A percentile compares a stretch with the other conserved stretches of the same genome.
These are phyloP conservation scores for Phialophora chinensis DNA, from an alignment of 2,329 filamentous ascomycete genomes.

Conservation along the genomic window DNA sequence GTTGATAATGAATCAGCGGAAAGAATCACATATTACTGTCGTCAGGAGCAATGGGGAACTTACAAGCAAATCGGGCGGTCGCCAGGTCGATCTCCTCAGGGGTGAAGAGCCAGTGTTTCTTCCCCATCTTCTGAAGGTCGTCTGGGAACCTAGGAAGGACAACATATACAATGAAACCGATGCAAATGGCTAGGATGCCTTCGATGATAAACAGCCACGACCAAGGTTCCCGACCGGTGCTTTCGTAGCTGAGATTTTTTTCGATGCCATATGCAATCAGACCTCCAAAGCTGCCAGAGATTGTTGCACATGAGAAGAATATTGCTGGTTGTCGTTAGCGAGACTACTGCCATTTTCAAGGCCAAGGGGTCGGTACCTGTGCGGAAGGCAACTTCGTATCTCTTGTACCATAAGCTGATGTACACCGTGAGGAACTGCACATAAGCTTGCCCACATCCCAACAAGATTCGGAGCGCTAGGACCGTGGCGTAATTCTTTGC, in stretches of 20 bases:
- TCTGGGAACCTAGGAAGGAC: not conserved
- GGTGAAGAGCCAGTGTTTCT: slow-evolving; percentile 3
- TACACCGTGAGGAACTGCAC: slow-evolving; percentile 17
- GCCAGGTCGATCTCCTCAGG: not conserved
- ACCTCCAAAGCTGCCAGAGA: slow-evolving; percentile 74
- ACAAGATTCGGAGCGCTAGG: slow-evolving; percentile 20
- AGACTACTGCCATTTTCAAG: not conserved
- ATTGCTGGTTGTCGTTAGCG: slow-evolving; percentile 9
- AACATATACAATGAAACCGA: not conserved
- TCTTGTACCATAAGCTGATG: slow-evolving; percentile 14
- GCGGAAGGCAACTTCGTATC: slow-evolving; percentile 22
- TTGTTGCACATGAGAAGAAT: slow-evolving; percentile 63
- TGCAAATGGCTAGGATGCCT: slow-evolving; percentile 15
- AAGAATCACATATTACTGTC: not conserved
- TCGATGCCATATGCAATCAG: slow-evolving; percentile 69
- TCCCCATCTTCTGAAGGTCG: not conserved
- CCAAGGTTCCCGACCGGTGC: slow-evolving; percentile 61
- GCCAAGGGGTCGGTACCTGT: not conserved
- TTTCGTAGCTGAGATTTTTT: slow-evolving; percentile 60
- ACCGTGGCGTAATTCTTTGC: slow-evolving; percentile 22
- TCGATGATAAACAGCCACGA: slow-evolving; percentile 74
- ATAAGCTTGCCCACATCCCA: slow-evolving; percentile 20
- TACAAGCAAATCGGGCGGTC: not conserved
- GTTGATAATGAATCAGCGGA: not conserved
- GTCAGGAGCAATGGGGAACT: not conserved